Evolutionary conservation across 2,329 filamentous ascomycete genomes (phyloP).

Genomic region (Fusarium chlamydosporum): DNA sequence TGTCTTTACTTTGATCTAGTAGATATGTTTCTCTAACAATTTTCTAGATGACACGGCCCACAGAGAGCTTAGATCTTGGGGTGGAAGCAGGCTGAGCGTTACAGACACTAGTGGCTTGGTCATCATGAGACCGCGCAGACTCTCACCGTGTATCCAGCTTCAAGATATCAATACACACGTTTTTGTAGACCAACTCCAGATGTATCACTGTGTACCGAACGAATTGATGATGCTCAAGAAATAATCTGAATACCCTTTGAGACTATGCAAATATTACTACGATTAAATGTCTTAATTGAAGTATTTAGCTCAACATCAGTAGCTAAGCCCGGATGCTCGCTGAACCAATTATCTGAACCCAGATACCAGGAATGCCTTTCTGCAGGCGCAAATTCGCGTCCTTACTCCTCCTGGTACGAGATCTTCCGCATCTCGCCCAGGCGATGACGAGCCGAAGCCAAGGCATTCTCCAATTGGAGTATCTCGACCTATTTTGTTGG

Average conservation of each 20-base stretch:
- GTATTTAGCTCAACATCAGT: neutral
- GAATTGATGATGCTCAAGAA: neutral
- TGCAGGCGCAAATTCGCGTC: slow-evolving; percentile 8
- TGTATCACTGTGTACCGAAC: neutral
- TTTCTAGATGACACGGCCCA: too few species aligned
- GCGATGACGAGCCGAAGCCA: slow-evolving; percentile 82
- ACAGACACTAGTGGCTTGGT: too few species aligned
- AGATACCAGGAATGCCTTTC: slow-evolving; percentile 17
- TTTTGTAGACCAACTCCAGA: neutral
- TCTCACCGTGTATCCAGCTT: neutral
- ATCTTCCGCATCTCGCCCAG: slow-evolving; percentile 99
- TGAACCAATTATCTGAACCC: neutral
- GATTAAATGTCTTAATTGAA: slow-evolving; percentile 14
- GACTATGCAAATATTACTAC: slow-evolving; percentile 1
- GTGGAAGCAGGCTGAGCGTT: too few species aligned
- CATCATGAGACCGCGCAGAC: too few species aligned
- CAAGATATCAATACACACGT: neutral
- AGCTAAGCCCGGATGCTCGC: neutral
- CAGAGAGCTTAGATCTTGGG: too few species aligned
- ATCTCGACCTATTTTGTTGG: slow-evolving; percentile 87
- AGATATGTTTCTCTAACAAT: too few species aligned
- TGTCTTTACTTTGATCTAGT: too few species aligned
- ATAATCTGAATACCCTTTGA: neutral
- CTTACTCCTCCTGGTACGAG: slow-evolving; percentile 84
- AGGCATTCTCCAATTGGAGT: slow-evolving; percentile 89